Evolutionary conservation across 805 yeast genomes (phyloP).

Genomic region (Clavispora phyllophila): DNA sequence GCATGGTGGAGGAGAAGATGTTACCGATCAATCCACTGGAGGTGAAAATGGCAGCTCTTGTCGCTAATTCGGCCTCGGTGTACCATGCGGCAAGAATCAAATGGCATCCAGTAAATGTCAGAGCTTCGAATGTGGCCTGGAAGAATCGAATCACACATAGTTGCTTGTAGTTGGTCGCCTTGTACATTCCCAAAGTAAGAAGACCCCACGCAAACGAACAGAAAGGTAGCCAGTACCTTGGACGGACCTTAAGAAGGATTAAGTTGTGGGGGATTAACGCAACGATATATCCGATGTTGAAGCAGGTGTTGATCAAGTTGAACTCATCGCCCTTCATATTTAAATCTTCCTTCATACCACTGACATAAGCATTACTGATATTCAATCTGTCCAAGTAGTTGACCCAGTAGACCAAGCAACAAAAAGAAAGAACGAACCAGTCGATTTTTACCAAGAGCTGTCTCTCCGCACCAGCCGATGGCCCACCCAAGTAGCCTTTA

Average conservation of each 20-base stretch:
- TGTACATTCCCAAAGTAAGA: slow-evolving; percentile 47
- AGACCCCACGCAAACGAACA: slow-evolving; percentile 55
- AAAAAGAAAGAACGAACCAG: slow-evolving; percentile 38
- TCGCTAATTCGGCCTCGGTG: slow-evolving; percentile 43
- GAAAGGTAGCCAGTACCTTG: slow-evolving; percentile 51
- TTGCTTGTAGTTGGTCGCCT: slow-evolving; percentile 42
- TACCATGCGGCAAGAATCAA: slow-evolving; percentile 51
- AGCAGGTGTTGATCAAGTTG: slow-evolving; percentile 50
- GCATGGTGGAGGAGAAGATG: slow-evolving; percentile 51
- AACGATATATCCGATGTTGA: slow-evolving; percentile 56
- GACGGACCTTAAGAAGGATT: slow-evolving; percentile 47
- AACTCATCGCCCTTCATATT: slow-evolving; percentile 43
- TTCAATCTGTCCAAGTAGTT: slow-evolving; percentile 59
- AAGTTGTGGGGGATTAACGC: slow-evolving; percentile 61
- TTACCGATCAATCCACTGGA: slow-evolving; percentile 51
- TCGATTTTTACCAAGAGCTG: slow-evolving; percentile 32
- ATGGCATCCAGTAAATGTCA: slow-evolving; percentile 53
- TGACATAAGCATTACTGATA: slow-evolving; percentile 56
- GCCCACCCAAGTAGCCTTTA: background rate
- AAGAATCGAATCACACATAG: slow-evolving; percentile 56
- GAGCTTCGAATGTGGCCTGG: slow-evolving; percentile 56
- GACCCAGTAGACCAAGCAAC: slow-evolving; percentile 38
- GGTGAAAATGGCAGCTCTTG: slow-evolving; percentile 51
- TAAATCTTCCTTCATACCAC: slow-evolving; percentile 60
- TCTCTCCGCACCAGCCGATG: slow-evolving; percentile 20